Evolutionary conservation across 2,329 filamentous ascomycete species (phyloP), one percentile per base, ranked within the genome.

Genomic region (Cadophora luteo-olivacea): DNA sequence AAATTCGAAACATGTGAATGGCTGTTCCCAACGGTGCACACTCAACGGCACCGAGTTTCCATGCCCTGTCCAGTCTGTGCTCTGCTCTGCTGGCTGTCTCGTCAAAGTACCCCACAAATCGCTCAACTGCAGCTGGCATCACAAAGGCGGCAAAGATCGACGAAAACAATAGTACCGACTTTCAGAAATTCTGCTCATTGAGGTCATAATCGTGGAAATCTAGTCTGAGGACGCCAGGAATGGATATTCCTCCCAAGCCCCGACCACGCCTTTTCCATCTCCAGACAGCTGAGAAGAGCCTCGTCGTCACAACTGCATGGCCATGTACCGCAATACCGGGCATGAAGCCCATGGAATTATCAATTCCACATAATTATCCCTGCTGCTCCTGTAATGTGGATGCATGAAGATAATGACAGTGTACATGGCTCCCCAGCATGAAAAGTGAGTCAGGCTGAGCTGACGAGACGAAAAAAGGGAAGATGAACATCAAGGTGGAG

Each of bases 261-360:
- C 29, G 9, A 25, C 51, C 24, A 12, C 24, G 11, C 36, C 51
- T 54, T 54, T 54, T 55, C 12, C 52, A n/a, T 33, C 52, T 55
- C 33, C 14, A n/a, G 52, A 33, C 4, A 29, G 33, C 22, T 60
- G 57, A 60, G 32, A 45, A 60, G 57, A 60, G 57, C 57, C 36
- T 16, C 22, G 57, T 60, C 36, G 57, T 25, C 57, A 55, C 16
- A 4, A 19, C 25, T 55, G 52, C 24, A 54, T 54, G 24, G 32
- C 19, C 3, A 54, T 5, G 5, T 49, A 14, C 45, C 22, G 45
- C 45, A 49, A 11, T 12, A 22, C 19, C 1, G 19, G 19, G 45
- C 45, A 22, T 9, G 7, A 55, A 33, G 33, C 29, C 14, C 25
- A 55, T 12, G 9, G 3, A 7, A 6, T 5, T 8, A 49, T 2